phyloP scores from a whole-genome alignment of 106 monocot genomes.

The Dioscorea dumetorum region DNA sequence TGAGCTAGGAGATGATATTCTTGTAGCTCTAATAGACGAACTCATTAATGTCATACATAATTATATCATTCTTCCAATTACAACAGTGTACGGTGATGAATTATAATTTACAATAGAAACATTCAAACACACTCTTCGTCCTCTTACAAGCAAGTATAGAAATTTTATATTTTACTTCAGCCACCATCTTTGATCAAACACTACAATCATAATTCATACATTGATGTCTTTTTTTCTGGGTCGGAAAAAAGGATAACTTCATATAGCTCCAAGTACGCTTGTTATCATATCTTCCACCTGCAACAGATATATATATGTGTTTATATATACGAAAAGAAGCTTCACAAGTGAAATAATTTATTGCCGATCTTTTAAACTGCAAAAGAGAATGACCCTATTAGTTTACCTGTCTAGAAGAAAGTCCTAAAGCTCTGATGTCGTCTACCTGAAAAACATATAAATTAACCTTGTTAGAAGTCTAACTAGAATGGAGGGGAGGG shows the following conservation, averaged over 20 bases:
- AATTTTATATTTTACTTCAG: no score
- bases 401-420: conserved; percentile 31
- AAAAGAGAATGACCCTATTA: neutral
- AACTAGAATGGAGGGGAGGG: no score
- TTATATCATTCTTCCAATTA: neutral
- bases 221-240: no score
- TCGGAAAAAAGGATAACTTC: no score
- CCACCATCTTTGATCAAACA: no score
- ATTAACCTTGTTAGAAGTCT: neutral
- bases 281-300: conserved; percentile 44
- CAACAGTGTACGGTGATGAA: no score
- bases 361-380: neutral
- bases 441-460: conserved; percentile 19
- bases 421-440: conserved; percentile 29
- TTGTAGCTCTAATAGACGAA: conserved; percentile 45
- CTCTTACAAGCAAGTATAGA: no score
- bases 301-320: neutral
- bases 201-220: no score
- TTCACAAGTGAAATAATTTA: neutral
- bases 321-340: no score
- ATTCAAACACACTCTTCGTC: no score
- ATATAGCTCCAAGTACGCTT: conserved; percentile 6
- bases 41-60: neutral
- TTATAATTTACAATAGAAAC: no score
- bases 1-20: conserved; percentile 16